Conservation (phyloP, 2,329 filamentous ascomycete species). For the Graphilbum fragrans region DNA sequence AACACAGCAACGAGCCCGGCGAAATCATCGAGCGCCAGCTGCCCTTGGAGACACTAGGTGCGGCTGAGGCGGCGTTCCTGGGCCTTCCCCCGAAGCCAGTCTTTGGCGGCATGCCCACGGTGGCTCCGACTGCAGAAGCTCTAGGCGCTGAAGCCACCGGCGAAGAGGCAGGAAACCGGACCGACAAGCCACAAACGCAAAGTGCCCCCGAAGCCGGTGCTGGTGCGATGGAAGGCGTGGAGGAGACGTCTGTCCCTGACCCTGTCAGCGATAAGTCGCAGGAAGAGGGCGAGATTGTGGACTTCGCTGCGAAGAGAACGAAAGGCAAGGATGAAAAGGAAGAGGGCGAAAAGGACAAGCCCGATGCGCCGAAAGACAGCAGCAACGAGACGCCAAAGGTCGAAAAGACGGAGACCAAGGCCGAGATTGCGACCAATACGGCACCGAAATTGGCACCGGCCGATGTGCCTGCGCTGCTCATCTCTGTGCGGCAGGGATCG, state of each 20-base stretch:
- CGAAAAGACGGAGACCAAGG: neutral
- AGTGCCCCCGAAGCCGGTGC: neutral
- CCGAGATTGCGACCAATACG: neutral
- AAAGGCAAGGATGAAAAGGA: too few relatives aligned
- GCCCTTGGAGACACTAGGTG: neutral
- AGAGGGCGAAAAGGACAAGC: too few relatives aligned
- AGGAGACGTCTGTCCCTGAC: too few relatives aligned
- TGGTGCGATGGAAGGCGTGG: neutral
- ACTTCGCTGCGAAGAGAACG: neutral
- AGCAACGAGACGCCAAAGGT: neutral
- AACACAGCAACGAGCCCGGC: slow-evolving; percentile 33
- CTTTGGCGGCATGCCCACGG: too few relatives aligned
- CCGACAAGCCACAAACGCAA: neutral
- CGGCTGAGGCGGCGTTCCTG: neutral
- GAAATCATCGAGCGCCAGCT: slow-evolving; percentile 22
- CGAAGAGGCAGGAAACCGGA: neutral
- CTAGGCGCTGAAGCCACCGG: too few relatives aligned
- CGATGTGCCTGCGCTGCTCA: slow-evolving; percentile 1
- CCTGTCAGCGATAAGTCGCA: too few relatives aligned
- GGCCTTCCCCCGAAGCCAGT: too few relatives aligned
- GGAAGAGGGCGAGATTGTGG: neutral
- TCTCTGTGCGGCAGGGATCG: slow-evolving; percentile 6
- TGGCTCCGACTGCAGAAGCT: too few relatives aligned
- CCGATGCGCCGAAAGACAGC: neutral
- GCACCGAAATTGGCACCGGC: neutral